phyloP scores from a whole-genome alignment of 2,329 filamentous ascomycete species.

The Cladosporium sp. region DNA sequence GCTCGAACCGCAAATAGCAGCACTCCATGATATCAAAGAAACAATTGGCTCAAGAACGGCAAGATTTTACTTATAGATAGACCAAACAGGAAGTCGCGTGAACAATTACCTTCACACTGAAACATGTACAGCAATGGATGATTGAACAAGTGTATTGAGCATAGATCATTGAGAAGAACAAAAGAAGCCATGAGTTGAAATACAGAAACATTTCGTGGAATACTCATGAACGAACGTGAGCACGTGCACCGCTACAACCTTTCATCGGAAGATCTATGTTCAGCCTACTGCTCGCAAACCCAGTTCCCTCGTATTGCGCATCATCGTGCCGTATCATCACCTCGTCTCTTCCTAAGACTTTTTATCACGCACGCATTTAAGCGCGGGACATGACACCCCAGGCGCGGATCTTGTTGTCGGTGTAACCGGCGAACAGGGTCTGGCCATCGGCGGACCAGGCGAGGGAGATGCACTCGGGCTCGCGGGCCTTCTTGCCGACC shows the following conservation, averaged over 20 bases:
- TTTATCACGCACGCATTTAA: slow-evolving; percentile 30
- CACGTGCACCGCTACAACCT: slow-evolving; percentile 38
- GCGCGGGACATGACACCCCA: slow-evolving; percentile 96
- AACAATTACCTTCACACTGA: not conserved
- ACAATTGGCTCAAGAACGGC: not conserved
- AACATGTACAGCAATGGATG: not conserved
- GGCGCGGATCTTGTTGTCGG: slow-evolving; percentile 97
- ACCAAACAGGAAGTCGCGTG: not conserved
- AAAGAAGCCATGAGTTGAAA: slow-evolving; percentile 4
- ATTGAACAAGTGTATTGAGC: not conserved
- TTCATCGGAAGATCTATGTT: slow-evolving; percentile 36
- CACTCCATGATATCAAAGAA: not conserved
- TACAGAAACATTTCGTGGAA: slow-evolving; percentile 13
- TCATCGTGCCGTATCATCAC: slow-evolving; percentile 36
- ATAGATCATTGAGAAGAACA: not conserved
- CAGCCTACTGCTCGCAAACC: slow-evolving; percentile 28
- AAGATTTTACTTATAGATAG: not conserved
- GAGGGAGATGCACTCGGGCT: slow-evolving; percentile 96
- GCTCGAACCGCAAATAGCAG: not conserved
- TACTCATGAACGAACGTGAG: slow-evolving; percentile 23
- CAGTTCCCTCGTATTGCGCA: slow-evolving; percentile 40
- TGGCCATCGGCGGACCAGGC: slow-evolving; percentile 98
- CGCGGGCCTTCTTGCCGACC: slow-evolving; percentile 97
- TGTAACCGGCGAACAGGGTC: slow-evolving; percentile 99
- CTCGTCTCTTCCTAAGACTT: slow-evolving; percentile 5